Conservation (phyloP, 768 basidiomycete genomes). For the Exidia glandulosa region DNA sequence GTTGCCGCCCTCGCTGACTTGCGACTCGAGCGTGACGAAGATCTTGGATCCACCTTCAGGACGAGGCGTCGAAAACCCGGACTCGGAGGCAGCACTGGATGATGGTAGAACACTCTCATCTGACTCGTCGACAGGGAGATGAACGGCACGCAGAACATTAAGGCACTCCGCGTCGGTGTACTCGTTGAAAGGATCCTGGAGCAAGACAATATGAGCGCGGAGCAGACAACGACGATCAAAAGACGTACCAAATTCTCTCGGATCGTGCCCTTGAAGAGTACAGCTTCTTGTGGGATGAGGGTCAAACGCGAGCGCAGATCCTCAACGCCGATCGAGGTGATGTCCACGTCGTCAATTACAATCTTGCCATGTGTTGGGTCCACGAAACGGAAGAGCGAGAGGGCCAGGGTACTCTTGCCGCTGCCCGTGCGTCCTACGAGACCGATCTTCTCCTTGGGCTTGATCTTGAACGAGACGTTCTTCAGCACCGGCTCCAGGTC, state of each 20-base stretch:
- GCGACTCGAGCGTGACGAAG: constrained; percentile 13
- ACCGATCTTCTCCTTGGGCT: constrained; percentile 56
- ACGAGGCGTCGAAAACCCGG: neutral
- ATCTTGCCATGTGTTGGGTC: constrained; percentile 26
- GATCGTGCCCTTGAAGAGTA: constrained; percentile 31
- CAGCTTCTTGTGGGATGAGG: constrained; percentile 27
- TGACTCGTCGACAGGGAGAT: constrained; percentile 6
- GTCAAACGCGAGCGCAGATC: constrained; percentile 20
- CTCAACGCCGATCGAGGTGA: constrained; percentile 26
- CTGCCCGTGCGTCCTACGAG: constrained; percentile 27
- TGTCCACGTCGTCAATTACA: constrained; percentile 30
- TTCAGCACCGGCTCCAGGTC: constrained; percentile 51
- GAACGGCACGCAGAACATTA: constrained; percentile 34
- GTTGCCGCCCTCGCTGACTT: constrained; percentile 28
- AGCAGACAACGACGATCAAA: constrained; percentile 13
- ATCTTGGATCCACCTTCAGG: neutral
- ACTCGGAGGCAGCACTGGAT: neutral
- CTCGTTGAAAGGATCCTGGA: neutral
- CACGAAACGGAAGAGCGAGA: constrained; percentile 27
- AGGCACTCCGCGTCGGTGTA: constrained; percentile 48
- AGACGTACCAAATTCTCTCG: constrained; percentile 37
- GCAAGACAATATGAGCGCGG: neutral
- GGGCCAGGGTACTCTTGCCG: constrained; percentile 21
- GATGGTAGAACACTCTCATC: neutral
- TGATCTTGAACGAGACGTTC: constrained; percentile 47